These are phyloP conservation scores for Marvania coccoides DNA, from an alignment of 139 green algal genomes.

Conservation along the genomic window DNA sequence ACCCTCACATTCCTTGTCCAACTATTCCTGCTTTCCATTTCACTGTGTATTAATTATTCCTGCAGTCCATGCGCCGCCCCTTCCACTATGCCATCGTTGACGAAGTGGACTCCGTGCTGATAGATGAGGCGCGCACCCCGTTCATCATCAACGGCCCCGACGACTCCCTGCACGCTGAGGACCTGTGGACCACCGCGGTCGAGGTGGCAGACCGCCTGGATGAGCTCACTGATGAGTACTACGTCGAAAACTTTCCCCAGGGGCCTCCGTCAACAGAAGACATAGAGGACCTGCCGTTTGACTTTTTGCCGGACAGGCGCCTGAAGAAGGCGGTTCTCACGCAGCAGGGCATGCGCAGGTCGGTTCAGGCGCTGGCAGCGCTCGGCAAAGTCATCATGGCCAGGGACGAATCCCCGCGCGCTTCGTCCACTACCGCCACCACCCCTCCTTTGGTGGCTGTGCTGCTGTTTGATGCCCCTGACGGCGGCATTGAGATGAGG, in stretches of 20 bases:
- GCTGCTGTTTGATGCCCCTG: too few relatives aligned
- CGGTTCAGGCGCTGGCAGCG: background rate
- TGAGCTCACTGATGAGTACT: background rate
- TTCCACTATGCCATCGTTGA: conserved; percentile 81
- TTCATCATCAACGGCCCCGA: conserved; percentile 39
- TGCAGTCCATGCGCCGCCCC: conserved; percentile 37
- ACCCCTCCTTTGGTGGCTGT: too few relatives aligned
- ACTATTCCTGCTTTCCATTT: background rate
- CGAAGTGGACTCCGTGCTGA: conserved; percentile 73
- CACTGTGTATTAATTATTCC: background rate
- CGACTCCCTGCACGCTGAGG: background rate
- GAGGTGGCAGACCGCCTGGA: conserved; percentile 3
- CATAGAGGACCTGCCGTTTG: background rate
- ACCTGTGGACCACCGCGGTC: conserved; percentile 30
- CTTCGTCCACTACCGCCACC: too few relatives aligned
- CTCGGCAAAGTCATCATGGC: background rate
- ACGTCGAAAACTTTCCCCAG: background rate
- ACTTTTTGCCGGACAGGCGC: conserved; percentile 31
- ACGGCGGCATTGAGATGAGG: too few relatives aligned
- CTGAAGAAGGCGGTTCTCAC: conserved; percentile 22
- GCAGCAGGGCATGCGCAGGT: conserved; percentile 20
- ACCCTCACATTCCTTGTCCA: background rate
- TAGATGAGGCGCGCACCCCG: conserved; percentile 67
- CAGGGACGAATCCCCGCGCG: too few relatives aligned
- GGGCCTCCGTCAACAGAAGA: background rate